Evolutionary conservation across 495 filamentous ascomycete species (phyloP).

Genomic region (Neurospora pannonica): DNA sequence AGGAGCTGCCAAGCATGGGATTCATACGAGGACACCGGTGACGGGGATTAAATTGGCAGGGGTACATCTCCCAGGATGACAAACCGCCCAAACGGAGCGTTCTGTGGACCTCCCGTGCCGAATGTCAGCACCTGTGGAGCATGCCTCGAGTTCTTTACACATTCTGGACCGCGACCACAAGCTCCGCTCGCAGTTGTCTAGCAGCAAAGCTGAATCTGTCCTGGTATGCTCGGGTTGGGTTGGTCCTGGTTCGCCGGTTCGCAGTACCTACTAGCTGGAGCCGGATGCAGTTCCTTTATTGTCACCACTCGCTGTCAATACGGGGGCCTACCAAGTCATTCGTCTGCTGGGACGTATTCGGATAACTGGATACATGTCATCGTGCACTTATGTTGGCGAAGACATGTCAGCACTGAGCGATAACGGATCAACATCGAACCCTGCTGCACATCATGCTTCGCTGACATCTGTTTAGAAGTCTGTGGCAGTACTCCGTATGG

Average conservation of each 20-base stretch:
- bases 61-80: constrained; percentile 6
- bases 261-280: background rate
- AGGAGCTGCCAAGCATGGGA: constrained; percentile 14
- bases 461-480: background rate
- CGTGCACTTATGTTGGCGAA: background rate
- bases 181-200: background rate
- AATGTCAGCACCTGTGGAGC: background rate
- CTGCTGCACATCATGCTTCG: constrained; percentile 18
- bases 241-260: background rate
- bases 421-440: constrained; percentile 8
- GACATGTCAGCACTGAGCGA: background rate
- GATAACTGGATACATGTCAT: background rate
- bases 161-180: constrained; percentile 2
- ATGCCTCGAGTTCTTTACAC: background rate
- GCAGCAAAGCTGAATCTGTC: background rate
- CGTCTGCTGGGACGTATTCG: background rate
- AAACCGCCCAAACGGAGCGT: background rate
- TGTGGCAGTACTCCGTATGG: background rate
- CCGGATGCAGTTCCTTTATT: background rate
- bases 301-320: background rate
- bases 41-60: constrained; percentile 11
- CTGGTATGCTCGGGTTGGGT: background rate
- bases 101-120: background rate
- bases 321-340: background rate
- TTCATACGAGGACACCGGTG: constrained; percentile 16